Base-by-base conservation (phyloP, 495 filamentous ascomycete species). In the Penicillium roqueforti region DNA sequence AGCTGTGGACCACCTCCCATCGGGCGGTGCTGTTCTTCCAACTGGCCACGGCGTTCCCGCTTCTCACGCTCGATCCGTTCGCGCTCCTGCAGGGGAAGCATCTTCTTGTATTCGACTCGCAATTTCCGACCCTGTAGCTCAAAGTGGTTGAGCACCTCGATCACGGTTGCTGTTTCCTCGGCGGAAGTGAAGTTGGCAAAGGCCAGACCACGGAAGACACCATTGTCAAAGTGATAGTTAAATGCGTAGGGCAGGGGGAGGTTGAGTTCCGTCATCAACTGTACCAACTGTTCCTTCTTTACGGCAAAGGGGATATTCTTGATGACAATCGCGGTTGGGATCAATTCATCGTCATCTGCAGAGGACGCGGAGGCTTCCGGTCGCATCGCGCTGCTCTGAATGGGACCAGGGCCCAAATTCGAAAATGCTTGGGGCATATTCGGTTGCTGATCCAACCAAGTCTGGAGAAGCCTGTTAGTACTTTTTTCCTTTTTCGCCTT, bases 251-350 rank as follows among this genome's bases (percentile, higher is more conserved):
- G 93, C 36, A 97, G 82, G 1, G 93, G 93, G 26, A 97, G 80
- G 51, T 85, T 84, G 74, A 96, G 78, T 20, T 95, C 87, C 13
- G 89, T 92, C 93, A 98, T 97, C 58, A 96, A 76, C 53, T 84
- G 80, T 16, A 95, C 87, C 38, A 98, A 80, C 69, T 92, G 88
- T 69, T 98, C 93, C 74, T 97, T 97, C 73, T 96, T 92, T 39
- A 97, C 91, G 40, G 93, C 93, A 67, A 98, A 98, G 3, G 95
- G 93, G 44, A 98, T 98, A 64, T 98, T 98, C 76, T 98, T 98
- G 76, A 98, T 97, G 45, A 98, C 93, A 57, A 98, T 97, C 31
- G 93, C 93, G 3, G 93, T 98, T 14, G 93, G 93, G 54, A 98
- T 98, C 55, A 98, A 80, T 73, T 97, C 92, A 54, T 88, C 90